Conservation (phyloP, 108 stramenopile genomes). For the Nitzschia sp. region DNA sequence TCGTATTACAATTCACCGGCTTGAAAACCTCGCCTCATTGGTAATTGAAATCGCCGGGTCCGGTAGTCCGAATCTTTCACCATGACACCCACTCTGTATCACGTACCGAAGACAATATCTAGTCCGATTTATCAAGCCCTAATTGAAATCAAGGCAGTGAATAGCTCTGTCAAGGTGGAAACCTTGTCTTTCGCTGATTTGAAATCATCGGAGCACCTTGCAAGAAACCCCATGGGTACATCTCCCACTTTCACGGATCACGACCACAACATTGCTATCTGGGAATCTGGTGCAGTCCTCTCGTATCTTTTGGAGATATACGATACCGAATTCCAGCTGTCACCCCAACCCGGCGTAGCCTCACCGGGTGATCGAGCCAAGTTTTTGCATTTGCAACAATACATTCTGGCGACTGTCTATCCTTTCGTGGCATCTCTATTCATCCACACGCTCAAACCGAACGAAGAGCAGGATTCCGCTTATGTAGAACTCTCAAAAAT, state of each 20-base stretch:
- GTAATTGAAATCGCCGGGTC: too few relatives aligned
- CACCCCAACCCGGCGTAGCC: neutral
- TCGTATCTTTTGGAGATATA: constrained; percentile 16
- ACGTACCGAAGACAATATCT: constrained; percentile 22
- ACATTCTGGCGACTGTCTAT: constrained; percentile 21
- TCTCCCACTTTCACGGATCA: constrained; percentile 19
- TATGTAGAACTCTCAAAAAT: constrained; percentile 1
- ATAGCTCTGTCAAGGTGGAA: constrained; percentile 4
- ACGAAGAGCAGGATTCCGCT: constrained; percentile 9
- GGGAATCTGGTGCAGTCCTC: constrained; percentile 25
- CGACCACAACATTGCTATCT: constrained; percentile 12
- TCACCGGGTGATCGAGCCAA: constrained; percentile 9
- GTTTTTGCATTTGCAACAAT: constrained; percentile 21
- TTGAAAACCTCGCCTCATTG: too few relatives aligned
- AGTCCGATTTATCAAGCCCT: constrained; percentile 25
- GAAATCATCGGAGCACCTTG: constrained; percentile 11
- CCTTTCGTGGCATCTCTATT: constrained; percentile 27
- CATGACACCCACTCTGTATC: constrained; percentile 21
- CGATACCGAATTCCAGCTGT: constrained; percentile 5
- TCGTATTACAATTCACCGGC: too few relatives aligned
- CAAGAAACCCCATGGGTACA: constrained; percentile 27
- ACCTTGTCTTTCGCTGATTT: constrained; percentile 19
- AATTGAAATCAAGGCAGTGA: neutral
- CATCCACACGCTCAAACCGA: constrained; percentile 23
- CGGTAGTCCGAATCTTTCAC: too few relatives aligned